Conservation (phyloP, 1,139 yeast species). For the Candida frijolesensis region DNA sequence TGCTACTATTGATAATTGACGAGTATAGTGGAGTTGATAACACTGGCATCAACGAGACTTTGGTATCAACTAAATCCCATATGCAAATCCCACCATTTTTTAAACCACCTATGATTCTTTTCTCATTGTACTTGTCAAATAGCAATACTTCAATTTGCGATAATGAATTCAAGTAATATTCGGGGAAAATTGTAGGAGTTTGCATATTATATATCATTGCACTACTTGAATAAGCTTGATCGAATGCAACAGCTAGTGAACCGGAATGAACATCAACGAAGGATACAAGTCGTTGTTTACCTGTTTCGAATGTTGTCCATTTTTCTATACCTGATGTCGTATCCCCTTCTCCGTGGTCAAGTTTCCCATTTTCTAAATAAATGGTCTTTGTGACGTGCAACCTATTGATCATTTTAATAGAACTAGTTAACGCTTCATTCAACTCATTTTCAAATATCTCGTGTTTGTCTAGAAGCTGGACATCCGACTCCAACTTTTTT, state of each 20-base stretch:
- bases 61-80: slow-evolving; percentile 33
- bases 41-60: slow-evolving; percentile 23
- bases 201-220: slow-evolving; percentile 35
- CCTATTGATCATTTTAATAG: slow-evolving; percentile 15
- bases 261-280: slow-evolving; percentile 49
- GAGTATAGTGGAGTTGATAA: slow-evolving; percentile 18
- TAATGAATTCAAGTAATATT: slow-evolving; percentile 44
- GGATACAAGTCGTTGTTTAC: slow-evolving; percentile 24
- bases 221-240: slow-evolving; percentile 21
- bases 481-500: background rate
- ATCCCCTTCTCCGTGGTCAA: background rate
- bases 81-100: slow-evolving; percentile 39
- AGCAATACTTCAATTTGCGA: slow-evolving; percentile 48
- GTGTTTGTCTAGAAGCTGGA: slow-evolving; percentile 4
- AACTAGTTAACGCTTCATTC: slow-evolving; percentile 12
- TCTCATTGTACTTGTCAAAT: slow-evolving; percentile 33
- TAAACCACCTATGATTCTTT: slow-evolving; percentile 40
- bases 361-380: slow-evolving; percentile 5
- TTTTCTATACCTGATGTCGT: background rate
- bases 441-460: slow-evolving; percentile 9
- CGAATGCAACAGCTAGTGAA: slow-evolving; percentile 40
- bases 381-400: slow-evolving; percentile 12
- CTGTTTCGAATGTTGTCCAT: slow-evolving; percentile 14
- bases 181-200: slow-evolving; percentile 35
- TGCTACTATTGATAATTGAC: slow-evolving; percentile 2